Base-by-base conservation (phyloP, 1,284 basidiomycete genomes). In the Termitomyces sp. region DNA sequence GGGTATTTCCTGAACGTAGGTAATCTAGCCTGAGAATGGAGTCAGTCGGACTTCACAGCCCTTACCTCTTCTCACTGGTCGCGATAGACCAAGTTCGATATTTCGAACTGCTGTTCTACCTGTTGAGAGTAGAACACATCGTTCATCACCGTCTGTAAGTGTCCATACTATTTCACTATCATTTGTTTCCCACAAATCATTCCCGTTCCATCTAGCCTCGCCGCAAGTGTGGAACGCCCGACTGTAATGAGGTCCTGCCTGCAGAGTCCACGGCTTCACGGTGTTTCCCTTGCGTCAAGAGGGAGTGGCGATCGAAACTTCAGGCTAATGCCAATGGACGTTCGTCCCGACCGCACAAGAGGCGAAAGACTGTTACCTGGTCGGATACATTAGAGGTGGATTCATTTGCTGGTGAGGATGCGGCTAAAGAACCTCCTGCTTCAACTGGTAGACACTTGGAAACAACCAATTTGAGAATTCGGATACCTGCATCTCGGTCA, bases 311-410 rank as follows among this genome's bases (percentile, higher is more conserved):
- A 45, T 52, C 48, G 12, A 50, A 61, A 12, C 28, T 48, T 21
- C 44, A 41, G 19, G 43, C 31, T 30, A n/a, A 36, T 21, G 38
- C 42, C 30, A 38, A 55, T 50, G 52, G 36, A 34, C 7, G 5
- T 2, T 17, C 31, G 13, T 5, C 44, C n/a, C 53, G 34, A 13
- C 40, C 50, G 4, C 58, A 58, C 39, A 61, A 58, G 50, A 57
- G 58, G 50, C 41, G 41, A 31, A 64, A 65, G 47, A 56, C 55
- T 8, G 60, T 60, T 9, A 58, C 53, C 1, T 66, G 63, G 62
- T 58, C 58, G 15, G 59, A 55, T 38, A 45, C 55, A 40, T 43
- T 53, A 8, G 15, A 36, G 4, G 33, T 3, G 13, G 45, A 34
- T 13, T 15, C n/a, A 4, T 26, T 6, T 56, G 12, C 39, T 28